Evolutionary conservation across 2,329 filamentous ascomycete genomes (phyloP).

Genomic region (Eutypa lata): DNA sequence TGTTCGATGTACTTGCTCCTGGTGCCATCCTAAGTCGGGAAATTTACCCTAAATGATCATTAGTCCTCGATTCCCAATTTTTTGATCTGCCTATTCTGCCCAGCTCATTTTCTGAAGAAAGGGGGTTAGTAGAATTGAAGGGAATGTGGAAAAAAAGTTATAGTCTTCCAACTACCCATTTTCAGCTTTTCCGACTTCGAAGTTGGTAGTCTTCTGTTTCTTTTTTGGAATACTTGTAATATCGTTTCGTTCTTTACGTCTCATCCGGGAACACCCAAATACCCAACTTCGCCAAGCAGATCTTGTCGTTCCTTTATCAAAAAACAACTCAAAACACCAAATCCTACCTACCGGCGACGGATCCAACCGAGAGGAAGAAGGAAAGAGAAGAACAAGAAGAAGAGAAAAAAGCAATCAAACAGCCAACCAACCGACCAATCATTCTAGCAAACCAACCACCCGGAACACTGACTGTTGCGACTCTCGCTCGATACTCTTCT

Average conservation of each 20-base stretch:
- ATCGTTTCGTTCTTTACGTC: too few relatives aligned
- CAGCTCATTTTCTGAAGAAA: neutral
- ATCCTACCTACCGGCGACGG: too few relatives aligned
- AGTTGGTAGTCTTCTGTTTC: too few relatives aligned
- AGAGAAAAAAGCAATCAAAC: neutral
- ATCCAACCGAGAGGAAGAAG: too few relatives aligned
- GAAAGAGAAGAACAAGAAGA: neutral
- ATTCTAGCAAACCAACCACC: neutral
- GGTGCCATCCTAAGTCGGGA: neutral
- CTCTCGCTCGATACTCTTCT: neutral
- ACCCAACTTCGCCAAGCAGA: neutral
- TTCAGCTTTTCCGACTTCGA: too few relatives aligned
- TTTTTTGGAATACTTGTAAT: too few relatives aligned
- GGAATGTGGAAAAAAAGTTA: too few relatives aligned
- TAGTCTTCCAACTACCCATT: too few relatives aligned
- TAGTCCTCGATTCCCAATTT: neutral
- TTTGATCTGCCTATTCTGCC: neutral
- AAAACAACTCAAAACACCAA: too few relatives aligned
- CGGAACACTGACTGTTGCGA: neutral
- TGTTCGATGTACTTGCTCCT: neutral
- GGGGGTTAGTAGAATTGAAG: neutral
- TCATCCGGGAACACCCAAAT: too few relatives aligned
- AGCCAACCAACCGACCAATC: neutral
- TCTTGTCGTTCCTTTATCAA: neutral
- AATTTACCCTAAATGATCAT: neutral